Evolutionary conservation across 139 green algal species (phyloP), one percentile per base, ranked within the genome.

Genomic region (Pseudopediastrum boryanum): DNA sequence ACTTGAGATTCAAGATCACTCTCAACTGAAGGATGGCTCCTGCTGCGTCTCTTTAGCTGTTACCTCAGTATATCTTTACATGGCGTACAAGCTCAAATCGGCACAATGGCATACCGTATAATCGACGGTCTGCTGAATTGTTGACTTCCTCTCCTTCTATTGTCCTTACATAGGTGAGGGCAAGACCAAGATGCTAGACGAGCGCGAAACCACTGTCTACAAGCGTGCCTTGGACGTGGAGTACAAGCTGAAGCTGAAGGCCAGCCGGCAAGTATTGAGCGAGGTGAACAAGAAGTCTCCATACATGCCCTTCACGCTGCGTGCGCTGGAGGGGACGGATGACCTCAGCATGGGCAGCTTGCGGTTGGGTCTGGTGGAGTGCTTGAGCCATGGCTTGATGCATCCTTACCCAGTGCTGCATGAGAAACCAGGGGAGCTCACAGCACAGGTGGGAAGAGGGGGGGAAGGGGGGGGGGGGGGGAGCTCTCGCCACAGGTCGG

Each of bases 191-290:
- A 77, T 96, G 50, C 59, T 93, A 36, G 96, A 99, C 69, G 96
- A 99, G 89, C 96, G 94, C 88, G 90, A 97, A 89, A 99, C 96
- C 35, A 97, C 92, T 1, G 92, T 99, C 64, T 99, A 97, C 92
- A 99, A 99, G 90, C 87, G 96, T 13, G 95, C 93, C 8, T 81
- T 98, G 73, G 95, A 98, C 44, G 84, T 90, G 68, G 83, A 93
- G 44, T 99, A 99, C 89, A 88, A 90, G 54, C 87, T 99, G 21
- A 99, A 99, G 94, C 50, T 89, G 51, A 91, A 93, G 81, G 90
- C 92, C 43, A 90, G 85, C 25, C 89, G 95, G 12, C 85, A 54
- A 38, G 71, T 78, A 33, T 78, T 70, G 54, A 70, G 71, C 23
- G 71, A 78, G 50, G 44, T 98, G 62, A 93, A 87, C 79, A 89